A percentile compares a stretch with the other conserved stretches of the same genome.
phyloP scores from a whole-genome alignment of 1,139 yeast species.

The Suhomyces guaymorum region DNA sequence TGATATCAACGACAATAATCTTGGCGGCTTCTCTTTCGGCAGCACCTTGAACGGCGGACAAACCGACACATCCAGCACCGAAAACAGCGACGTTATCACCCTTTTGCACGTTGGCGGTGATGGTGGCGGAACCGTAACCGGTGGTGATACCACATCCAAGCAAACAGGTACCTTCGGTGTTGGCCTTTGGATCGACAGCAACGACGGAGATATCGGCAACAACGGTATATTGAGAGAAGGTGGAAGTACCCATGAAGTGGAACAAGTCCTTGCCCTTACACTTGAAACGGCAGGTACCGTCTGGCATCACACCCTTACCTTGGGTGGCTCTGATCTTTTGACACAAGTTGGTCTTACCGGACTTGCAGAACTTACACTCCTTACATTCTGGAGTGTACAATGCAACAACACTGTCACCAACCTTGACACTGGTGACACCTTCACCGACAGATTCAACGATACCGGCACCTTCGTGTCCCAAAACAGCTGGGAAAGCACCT shows the following conservation, averaged over 20 bases:
- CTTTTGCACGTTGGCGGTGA: constrained; percentile 86
- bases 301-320: constrained; percentile 93
- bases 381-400: constrained; percentile 95
- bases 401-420: constrained; percentile 89
- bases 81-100: constrained; percentile 96
- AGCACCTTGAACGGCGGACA: constrained; percentile 95
- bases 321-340: constrained; percentile 89
- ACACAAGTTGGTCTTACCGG: constrained; percentile 95
- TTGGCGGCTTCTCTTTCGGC: constrained; percentile 74
- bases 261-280: constrained; percentile 78
- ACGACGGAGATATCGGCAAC: constrained; percentile 98
- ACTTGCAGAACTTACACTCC: constrained; percentile 91
- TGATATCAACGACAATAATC: constrained; percentile 86
- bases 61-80: constrained; percentile 97
- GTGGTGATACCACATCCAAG: constrained; percentile 98
- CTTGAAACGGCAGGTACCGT: constrained; percentile 87
- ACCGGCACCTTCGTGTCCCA: constrained; percentile 98
- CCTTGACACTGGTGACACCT: constrained; percentile 82
- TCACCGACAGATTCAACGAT: constrained; percentile 90
- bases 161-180: constrained; percentile 83
- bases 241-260: constrained; percentile 97
- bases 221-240: constrained; percentile 95
- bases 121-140: constrained; percentile 96
- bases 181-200: constrained; percentile 82
- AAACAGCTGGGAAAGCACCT: constrained; percentile 88